Evolutionary conservation across 352 stramenopile genomes (phyloP).

Genomic region (Globisporangium paroecandrum): DNA sequence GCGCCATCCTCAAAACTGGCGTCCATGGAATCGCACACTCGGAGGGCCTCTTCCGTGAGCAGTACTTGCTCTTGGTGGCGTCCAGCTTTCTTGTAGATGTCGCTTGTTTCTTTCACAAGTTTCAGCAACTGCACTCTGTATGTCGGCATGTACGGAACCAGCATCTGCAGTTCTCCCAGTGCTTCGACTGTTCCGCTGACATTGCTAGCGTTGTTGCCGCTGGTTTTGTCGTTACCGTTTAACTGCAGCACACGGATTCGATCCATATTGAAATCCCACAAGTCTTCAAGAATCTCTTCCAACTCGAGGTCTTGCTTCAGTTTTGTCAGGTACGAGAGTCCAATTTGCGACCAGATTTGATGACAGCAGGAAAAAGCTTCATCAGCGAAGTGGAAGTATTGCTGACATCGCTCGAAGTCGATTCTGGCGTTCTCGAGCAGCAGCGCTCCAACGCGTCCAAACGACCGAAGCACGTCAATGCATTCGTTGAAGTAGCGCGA

Average conservation of each 20-base stretch:
- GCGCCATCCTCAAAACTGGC: constrained; percentile 27
- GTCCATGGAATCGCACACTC: constrained; percentile 52
- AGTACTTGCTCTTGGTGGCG: constrained; percentile 36
- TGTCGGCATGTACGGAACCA: constrained; percentile 55
- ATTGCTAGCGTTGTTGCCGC: not conserved
- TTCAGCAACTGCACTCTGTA: constrained; percentile 41
- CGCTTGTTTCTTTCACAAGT: constrained; percentile 46
- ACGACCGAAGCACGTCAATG: constrained; percentile 70
- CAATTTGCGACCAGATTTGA: constrained; percentile 61
- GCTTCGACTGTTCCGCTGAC: constrained; percentile 40
- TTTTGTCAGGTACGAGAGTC: constrained; percentile 60
- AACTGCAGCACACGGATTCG: constrained; percentile 53
- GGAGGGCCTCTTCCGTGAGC: constrained; percentile 61
- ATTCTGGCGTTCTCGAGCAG: constrained; percentile 49
- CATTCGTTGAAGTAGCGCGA: constrained; percentile 54
- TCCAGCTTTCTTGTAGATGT: constrained; percentile 36
- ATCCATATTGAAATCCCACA: constrained; percentile 79
- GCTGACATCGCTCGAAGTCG: constrained; percentile 46
- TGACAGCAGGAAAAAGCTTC: constrained; percentile 46
- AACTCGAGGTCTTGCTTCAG: constrained; percentile 62
- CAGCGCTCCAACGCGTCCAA: constrained; percentile 59
- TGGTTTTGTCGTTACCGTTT: constrained; percentile 13
- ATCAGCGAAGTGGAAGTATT: constrained; percentile 55
- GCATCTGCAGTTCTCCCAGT: constrained; percentile 70
- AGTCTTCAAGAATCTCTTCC: constrained; percentile 70